Evolutionary conservation across 352 stramenopile genomes (phyloP).

Genomic region (Labyrinthula sp.): DNA sequence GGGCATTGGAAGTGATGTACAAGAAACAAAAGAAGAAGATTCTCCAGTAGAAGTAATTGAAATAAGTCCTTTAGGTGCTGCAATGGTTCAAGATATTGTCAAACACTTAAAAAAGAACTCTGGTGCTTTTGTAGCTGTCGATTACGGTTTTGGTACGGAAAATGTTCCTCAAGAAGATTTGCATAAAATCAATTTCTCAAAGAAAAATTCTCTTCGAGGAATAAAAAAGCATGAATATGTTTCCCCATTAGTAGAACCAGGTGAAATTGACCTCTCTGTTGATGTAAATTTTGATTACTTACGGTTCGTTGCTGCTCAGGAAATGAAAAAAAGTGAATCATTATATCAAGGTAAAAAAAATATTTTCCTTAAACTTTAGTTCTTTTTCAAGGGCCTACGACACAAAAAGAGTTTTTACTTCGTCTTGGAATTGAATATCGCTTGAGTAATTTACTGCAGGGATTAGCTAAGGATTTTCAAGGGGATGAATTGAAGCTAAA

Average conservation of each 20-base stretch:
- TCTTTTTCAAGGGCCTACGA: conserved; percentile 56
- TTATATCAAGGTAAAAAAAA: conserved; percentile 4
- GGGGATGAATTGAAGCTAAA: conserved; percentile 55
- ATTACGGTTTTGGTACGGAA: too few species aligned
- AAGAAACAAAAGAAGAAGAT: conserved; percentile 1
- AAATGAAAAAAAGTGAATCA: conserved; percentile 32
- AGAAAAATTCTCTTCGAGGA: conserved; percentile 61
- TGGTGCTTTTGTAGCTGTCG: conserved; percentile 66
- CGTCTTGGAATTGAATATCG: conserved; percentile 78
- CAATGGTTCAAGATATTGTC: conserved; percentile 68
- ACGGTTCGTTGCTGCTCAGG: conserved; percentile 39
- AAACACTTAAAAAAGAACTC: conserved; percentile 53
- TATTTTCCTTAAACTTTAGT: too few species aligned
- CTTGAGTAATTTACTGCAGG: conserved; percentile 60
- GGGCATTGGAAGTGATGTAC: conserved; percentile 26
- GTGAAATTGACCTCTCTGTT: conserved; percentile 62
- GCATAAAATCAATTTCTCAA: conserved; percentile 65
- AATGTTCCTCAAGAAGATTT: too few species aligned
- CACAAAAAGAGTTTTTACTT: conserved; percentile 70
- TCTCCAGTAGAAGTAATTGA: conserved; percentile 43
- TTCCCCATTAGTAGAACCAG: conserved; percentile 62
- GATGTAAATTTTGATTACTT: conserved; percentile 49
- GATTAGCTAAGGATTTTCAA: too few species aligned
- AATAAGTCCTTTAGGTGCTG: conserved; percentile 68
- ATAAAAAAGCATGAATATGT: conserved; percentile 81